Base-by-base conservation (phyloP, 1,139 yeast genomes). In the Taphrina wiesneri region DNA sequence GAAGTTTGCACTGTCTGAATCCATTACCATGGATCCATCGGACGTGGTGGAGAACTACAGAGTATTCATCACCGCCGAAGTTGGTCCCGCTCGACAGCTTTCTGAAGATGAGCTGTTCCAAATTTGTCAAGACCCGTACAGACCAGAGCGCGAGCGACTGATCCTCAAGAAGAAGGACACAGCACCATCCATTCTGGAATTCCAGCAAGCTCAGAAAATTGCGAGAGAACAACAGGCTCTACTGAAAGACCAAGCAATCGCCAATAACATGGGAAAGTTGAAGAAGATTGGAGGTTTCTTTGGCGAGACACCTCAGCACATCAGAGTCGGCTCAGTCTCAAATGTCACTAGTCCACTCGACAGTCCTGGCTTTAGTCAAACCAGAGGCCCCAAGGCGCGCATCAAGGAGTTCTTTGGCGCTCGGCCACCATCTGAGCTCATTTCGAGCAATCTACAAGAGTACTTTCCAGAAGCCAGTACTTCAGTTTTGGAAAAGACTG, bases 381-480 rank as follows among this genome's bases (percentile, higher is more conserved):
- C 52, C 4, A 54, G 65, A 11, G 60, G 65, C 9, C 60, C 65
- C n/a, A 59, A 65, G 21, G 70, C 69, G 39, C 72, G 73, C 73
- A 77, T 76, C 67, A 74, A 66, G 74, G 79, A 72, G 73, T 80
- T 90, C 70, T 87, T 88, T 74, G 96, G 96, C 17, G 97, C 90
- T 74, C 81, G 98, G 73, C 99, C 99, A 13, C 93, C 97, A 1
- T 87, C 95, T 70, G 97, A 91, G 74, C 83, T 91, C 73, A 93
- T 93, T 70, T 90, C 97, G 0, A 86, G 93, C 13, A 91, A 93
- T 74, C 79, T 93, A 72, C 88, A 91, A 0, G 97, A 92, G 70
- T 93, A 89, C 75, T 93, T 93, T 80, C 99, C 99, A 0, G 88
- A 87, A 62, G 87, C 96, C 0, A 86, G 85, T 47, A 85, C 86